Evolutionary conservation across 192 early-diverging fungal genomes (phyloP).

Genomic region (Umbelopsis sp.): DNA sequence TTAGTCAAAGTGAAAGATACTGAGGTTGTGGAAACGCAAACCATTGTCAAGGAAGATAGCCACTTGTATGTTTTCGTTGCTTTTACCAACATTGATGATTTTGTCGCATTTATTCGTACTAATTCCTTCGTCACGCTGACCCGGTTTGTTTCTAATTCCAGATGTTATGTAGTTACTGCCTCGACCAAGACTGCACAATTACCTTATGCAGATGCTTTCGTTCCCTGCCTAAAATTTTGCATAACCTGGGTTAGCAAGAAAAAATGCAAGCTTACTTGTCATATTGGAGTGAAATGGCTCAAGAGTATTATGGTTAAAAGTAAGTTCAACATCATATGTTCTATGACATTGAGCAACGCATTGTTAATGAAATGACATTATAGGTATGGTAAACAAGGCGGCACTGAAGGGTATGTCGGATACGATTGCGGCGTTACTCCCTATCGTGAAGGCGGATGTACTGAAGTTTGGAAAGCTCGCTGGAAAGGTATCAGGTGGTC

Average conservation of each 20-base stretch:
- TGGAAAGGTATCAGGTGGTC: background rate
- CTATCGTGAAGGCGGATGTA: slow-evolving; percentile 49
- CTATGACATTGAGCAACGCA: slow-evolving; percentile 7
- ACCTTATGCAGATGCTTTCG: slow-evolving; percentile 74
- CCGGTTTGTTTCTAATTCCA: slow-evolving; percentile 28
- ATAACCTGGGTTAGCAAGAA: slow-evolving; percentile 60
- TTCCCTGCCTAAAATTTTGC: slow-evolving; percentile 62
- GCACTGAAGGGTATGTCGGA: slow-evolving; percentile 61
- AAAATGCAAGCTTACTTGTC: slow-evolving; percentile 54
- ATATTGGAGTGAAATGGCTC: slow-evolving; percentile 65
- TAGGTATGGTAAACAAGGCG: slow-evolving; percentile 59
- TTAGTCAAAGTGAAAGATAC: slow-evolving; percentile 73
- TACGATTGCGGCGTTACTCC: slow-evolving; percentile 44
- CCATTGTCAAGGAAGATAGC: slow-evolving; percentile 56
- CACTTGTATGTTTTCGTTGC: slow-evolving; percentile 49
- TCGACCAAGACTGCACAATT: slow-evolving; percentile 54
- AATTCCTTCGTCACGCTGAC: background rate
- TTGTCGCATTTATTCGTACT: background rate
- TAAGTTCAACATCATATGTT: slow-evolving; percentile 15
- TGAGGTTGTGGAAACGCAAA: slow-evolving; percentile 58
- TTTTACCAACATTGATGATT: slow-evolving; percentile 25
- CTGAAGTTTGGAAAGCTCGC: slow-evolving; percentile 13
- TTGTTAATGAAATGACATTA: slow-evolving; percentile 8
- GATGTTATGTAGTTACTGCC: slow-evolving; percentile 47
- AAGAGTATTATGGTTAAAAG: slow-evolving; percentile 72